Base-by-base conservation (phyloP, 495 filamentous ascomycete genomes). In the Filosporella fistucella region DNA sequence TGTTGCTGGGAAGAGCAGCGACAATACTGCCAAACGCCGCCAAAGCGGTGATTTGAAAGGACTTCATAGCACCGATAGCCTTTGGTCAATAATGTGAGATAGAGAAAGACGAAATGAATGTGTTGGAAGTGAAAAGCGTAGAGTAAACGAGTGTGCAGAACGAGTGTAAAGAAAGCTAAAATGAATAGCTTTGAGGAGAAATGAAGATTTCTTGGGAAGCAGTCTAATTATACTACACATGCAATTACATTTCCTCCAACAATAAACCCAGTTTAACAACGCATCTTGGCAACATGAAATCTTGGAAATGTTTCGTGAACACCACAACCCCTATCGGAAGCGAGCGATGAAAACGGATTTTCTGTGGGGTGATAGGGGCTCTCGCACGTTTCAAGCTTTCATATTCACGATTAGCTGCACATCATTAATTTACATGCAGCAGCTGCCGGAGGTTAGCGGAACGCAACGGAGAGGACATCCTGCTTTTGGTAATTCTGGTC, bases 1-100 rank as follows among this genome's bases (percentile, higher is more conserved):
- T 38, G 17, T 21, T 22, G n/a, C 16, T 38, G 35, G 35, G 35
- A 4, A 38, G n/a, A 38, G 5, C 35, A 38, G 35, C 35, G 18
- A 38, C 35, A 38, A 38, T 16, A 38, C 35, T 38, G 20, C 35
- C 35, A 38, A 38, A 38, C 4, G 35, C 35, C 35, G 23, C 20
- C 17, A 4, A 38, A 21, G 35, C 35, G 13, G 18, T 13, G n/a
- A 38, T 20, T 13, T 38, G 35, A 13, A 38, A 21, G 13, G 35
- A 38, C 16, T 38, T 38, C 35, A 38, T 38, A 20, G 11, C 23
- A 22, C 16, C 35, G 13, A 38, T 5, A 38, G 35, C 35, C 23
- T 16, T 21, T 21, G 10, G n/a, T 4, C 5, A 38, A n/a, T 16
- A 20, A 7, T 38, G 35, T 38, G 17, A 21, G 10, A 38, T 22